A percentile compares a stretch with the other conserved stretches of the same genome.
These are phyloP conservation scores for Delphinella strobiligena DNA, from an alignment of 2,329 filamentous ascomycete genomes.

Conservation along the genomic window DNA sequence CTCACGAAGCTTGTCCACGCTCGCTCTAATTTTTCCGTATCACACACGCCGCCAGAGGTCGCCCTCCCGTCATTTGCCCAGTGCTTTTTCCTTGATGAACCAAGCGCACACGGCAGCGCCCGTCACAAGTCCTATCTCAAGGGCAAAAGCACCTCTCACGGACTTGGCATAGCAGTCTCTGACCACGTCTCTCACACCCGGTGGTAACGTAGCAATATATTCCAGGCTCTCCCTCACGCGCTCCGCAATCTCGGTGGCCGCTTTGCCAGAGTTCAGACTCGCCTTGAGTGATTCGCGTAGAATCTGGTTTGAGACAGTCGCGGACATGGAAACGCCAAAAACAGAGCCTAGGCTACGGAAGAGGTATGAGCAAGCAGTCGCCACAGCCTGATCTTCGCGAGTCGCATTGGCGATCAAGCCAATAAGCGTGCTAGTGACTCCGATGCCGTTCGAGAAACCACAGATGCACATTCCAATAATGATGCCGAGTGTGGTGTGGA, in stretches of 20 bases:
- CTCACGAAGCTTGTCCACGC: too few relatives aligned
- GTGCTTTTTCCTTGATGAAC: constrained; percentile 31
- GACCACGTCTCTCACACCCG: constrained; percentile 47
- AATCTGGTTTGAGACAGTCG: constrained; percentile 59
- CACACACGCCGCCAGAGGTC: neutral
- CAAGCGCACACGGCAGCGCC: constrained; percentile 35
- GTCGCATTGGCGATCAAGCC: constrained; percentile 59
- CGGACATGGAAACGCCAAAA: constrained; percentile 55
- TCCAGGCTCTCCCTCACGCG: constrained; percentile 58
- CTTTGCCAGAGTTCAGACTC: constrained; percentile 43
- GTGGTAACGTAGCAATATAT: constrained; percentile 54
- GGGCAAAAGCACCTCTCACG: constrained; percentile 38
- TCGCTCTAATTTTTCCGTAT: neutral
- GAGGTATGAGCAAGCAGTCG: constrained; percentile 68
- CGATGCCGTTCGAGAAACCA: constrained; percentile 44
- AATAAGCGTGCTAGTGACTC: constrained; percentile 60
- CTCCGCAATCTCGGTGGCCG: constrained; percentile 54
- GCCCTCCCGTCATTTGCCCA: constrained; percentile 8
- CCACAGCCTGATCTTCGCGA: constrained; percentile 57
- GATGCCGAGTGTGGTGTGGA: constrained; percentile 39
- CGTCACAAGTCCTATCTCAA: constrained; percentile 38
- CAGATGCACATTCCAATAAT: constrained; percentile 45
- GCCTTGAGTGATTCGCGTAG: constrained; percentile 45
- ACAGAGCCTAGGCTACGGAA: constrained; percentile 62
- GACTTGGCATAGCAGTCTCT: constrained; percentile 53